phyloP scores from a whole-genome alignment of 306 rosid genomes.

The Pterocarpus santalinus region DNA sequence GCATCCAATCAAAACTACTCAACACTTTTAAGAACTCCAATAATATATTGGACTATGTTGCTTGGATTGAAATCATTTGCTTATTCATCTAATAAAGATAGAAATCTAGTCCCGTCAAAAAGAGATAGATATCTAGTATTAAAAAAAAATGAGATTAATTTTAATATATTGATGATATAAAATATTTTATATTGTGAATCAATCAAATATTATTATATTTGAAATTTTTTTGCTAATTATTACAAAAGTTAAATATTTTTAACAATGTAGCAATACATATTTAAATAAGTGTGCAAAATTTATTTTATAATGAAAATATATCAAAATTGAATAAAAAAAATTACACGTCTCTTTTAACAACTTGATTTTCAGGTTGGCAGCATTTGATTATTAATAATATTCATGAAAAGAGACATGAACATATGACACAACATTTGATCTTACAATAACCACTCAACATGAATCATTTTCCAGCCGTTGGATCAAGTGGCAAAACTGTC shows the following conservation, averaged over 20 bases:
- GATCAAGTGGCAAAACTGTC: not conserved
- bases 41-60: not conserved
- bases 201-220: no score
- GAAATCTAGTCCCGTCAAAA: not conserved
- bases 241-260: no score
- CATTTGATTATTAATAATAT: not conserved
- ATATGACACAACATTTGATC: not conserved
- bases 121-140: no score
- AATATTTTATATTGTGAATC: no score
- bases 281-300: no score
- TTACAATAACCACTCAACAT: not conserved
- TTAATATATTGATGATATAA: no score
- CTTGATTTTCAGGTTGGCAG: conserved; percentile 18
- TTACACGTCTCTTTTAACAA: not conserved
- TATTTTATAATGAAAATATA: no score
- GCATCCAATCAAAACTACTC: not conserved
- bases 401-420: not conserved
- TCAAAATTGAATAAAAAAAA: no score
- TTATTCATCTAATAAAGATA: not conserved
- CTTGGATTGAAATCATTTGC: not conserved
- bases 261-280: no score
- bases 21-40: not conserved
- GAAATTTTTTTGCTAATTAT: no score
- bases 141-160: not conserved
- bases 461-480: conserved; percentile 33